phyloP scores from a whole-genome alignment of 768 basidiomycete species.

The Chiua virens region DNA sequence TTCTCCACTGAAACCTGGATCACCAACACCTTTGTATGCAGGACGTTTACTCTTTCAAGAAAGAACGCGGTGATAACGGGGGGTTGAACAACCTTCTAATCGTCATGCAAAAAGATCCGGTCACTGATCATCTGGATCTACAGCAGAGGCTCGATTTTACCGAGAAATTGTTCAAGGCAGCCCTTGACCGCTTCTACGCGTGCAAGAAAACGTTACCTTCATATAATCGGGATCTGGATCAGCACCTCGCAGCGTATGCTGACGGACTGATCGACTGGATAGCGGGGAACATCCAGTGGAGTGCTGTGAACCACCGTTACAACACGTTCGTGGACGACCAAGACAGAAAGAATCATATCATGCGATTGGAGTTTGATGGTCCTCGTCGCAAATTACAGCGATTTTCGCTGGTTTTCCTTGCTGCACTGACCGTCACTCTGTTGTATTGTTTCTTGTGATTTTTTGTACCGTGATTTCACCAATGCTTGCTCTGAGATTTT shows the following conservation, averaged over 20 bases:
- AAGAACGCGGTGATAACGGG: conserved; percentile 28
- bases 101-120: conserved; percentile 26
- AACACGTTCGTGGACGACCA: conserved; percentile 18
- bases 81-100: conserved; percentile 30
- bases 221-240: conserved; percentile 14
- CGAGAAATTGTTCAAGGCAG: conserved; percentile 19
- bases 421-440: conserved; percentile 7
- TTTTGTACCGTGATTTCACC: not conserved
- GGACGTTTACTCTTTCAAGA: conserved; percentile 33
- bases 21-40: not conserved
- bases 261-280: conserved; percentile 30
- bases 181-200: conserved; percentile 21
- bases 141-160: conserved; percentile 23
- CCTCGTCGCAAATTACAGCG: not conserved
- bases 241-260: conserved; percentile 18
- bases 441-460: not conserved
- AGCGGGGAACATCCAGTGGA: conserved; percentile 29
- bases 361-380: conserved; percentile 14
- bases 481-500: not conserved
- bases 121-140: conserved; percentile 22
- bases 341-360: conserved; percentile 22
- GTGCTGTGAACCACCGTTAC: conserved; percentile 26
- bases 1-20: not conserved
- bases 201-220: conserved; percentile 23
- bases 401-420: conserved; percentile 5